Evolutionary conservation across 768 basidiomycete species (phyloP), one percentile per base, ranked within the genome.

Genomic region (Hebeloma cylindrosporum): DNA sequence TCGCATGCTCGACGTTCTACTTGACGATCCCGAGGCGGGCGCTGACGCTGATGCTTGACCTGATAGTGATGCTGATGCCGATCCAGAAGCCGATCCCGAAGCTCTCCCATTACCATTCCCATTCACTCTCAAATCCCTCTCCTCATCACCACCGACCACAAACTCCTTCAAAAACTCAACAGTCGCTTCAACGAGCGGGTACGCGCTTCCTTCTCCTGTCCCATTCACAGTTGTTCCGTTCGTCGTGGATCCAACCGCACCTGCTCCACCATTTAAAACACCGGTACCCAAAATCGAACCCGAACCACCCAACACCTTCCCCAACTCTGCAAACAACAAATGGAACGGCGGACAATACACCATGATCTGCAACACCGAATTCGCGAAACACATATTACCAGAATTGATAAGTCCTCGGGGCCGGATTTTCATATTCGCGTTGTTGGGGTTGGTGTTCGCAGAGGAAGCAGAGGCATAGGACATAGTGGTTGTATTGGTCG

Each of bases 341-440:
- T 83, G 82, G 64, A 98, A 97, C 1, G 88, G 90, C n/a, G 79
- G 75, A 55, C 87, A 92, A 64, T 93, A 95, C 1, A 94, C 78
- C 21, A 99, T 74, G 1, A 88, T 80, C 68, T 98, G 95, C 22
- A 99, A 70, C 17, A 97, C 88, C 0, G 93, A 83, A 58, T 97
- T 99, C 21, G 93, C 93, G 60, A 97, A 99, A 63, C 95, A 99
- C 83, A 97, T 85, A 66, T 99, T 99, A 0, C 95, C 94, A 2
- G 81, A 86, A 65, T 99, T 99, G 54, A 98, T 74, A 37, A 99
- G 68, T 4, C 95, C 95, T 10, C 94, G 74, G 0, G 90, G 81
- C 5, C 74, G 70, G 25, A 89, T 77, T 36, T 62, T 65, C 38
- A 53, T 39, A n/a, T n/a, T n/a, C n/a, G n/a, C n/a, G n/a, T n/a